phyloP scores from a whole-genome alignment of 169 alveolate species.

The Eimeria maxima region DNA sequence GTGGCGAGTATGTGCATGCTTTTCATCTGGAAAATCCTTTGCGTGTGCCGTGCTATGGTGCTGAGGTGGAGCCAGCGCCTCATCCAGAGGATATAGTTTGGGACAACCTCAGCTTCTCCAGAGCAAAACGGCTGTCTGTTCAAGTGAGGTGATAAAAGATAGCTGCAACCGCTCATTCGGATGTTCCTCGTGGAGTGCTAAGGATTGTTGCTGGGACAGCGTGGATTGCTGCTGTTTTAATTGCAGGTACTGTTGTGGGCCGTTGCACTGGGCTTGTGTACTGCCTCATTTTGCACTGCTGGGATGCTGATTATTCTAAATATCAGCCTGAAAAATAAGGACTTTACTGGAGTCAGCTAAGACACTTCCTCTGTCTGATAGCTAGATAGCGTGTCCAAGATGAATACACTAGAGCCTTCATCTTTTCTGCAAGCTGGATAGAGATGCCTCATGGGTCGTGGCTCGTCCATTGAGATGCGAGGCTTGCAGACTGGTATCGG shows the following conservation, averaged over 20 bases:
- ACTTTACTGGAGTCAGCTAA: constrained; percentile 62
- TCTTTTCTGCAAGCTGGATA: background rate
- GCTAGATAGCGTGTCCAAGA: background rate
- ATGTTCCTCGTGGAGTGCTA: background rate
- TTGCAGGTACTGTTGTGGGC: constrained; percentile 66
- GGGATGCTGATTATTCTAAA: constrained; percentile 59
- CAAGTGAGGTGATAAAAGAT: constrained; percentile 5
- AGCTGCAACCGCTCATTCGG: background rate
- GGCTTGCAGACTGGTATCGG: constrained; percentile 56
- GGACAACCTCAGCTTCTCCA: constrained; percentile 68
- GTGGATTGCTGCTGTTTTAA: background rate
- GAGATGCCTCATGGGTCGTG: background rate
- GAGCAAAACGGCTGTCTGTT: constrained; percentile 12
- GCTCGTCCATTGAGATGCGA: background rate
- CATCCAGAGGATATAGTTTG: constrained; percentile 70
- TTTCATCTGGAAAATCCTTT: background rate
- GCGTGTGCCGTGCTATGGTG: constrained; percentile 24
- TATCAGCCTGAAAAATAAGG: constrained; percentile 73
- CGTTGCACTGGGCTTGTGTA: constrained; percentile 71
- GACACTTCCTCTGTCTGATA: background rate
- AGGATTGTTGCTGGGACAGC: background rate
- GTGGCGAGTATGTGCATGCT: background rate
- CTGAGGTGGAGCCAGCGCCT: constrained; percentile 79
- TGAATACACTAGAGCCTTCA: background rate
- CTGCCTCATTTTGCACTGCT: constrained; percentile 61